Evolutionary conservation across 1,139 yeast genomes (phyloP), one percentile per base, ranked within the genome.

Genomic region (Hemisphaericaspora lyxosophila): DNA sequence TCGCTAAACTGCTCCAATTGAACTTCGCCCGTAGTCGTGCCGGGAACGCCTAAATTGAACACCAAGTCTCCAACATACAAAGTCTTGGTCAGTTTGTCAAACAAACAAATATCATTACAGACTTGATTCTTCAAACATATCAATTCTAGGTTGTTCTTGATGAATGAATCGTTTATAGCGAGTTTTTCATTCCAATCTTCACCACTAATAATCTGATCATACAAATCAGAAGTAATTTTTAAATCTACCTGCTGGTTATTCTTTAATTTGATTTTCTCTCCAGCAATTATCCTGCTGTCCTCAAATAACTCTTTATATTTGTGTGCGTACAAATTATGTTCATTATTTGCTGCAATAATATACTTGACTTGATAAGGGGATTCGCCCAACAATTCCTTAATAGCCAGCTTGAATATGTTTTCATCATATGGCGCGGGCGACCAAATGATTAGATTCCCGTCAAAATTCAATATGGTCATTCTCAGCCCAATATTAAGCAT

Each of bases 1-100:
- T 77, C 79, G 33, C 62, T 54, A 39, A 54, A 53, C 50, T 65
- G 67, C 49, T 67, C 62, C 40, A 63, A 48, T 2, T 45, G 42
- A n/a, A 42, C 51, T 28, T 43, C 39, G 3, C 44, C 43, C 11
- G 39, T 19, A 19, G 48, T 45, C 6, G 50, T 47, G 13, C 55
- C 57, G 4, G 43, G 45, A 8, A 53, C 55, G 8, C 65, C 67
- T 40, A 81, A 59, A 48, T 78, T 78, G 56, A 80, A 70, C n/a
- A 80, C 46, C 41, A 80, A 53, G 51, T 82, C 88, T 1, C 81
- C 85, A 43, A 73, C 76, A 41, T 75, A 64, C 28, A 82, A 50
- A 0, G 75, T 64, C 48, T 70, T 69, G 17, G 78, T 61, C 11
- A 55, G 53, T 37, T 64, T 64, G 50, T 78, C 78, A 51, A 54